Evolutionary conservation across 2,329 filamentous ascomycete species (phyloP).

Genomic region (Alternaria longipes): DNA sequence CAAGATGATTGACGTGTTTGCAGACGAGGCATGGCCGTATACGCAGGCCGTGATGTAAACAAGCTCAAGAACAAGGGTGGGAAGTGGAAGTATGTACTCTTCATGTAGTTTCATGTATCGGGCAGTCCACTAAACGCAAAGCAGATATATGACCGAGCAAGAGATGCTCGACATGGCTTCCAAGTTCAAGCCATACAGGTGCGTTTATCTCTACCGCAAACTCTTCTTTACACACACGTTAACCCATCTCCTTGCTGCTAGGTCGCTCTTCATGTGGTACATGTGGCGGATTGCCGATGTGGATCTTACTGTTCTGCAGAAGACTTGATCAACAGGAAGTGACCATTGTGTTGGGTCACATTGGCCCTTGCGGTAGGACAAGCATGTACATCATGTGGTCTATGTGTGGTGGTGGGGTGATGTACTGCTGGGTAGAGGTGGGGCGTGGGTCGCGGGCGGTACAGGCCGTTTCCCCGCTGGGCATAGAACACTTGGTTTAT

Average conservation of each 20-base stretch:
- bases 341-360: neutral
- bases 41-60: slow-evolving; percentile 80
- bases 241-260: slow-evolving; percentile 35
- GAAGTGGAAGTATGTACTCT: slow-evolving; percentile 76
- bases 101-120: neutral
- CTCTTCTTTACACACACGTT: slow-evolving; percentile 11
- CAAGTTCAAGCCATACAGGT: slow-evolving; percentile 83
- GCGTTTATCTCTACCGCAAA: slow-evolving; percentile 40
- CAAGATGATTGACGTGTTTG: neutral
- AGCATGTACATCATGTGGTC: neutral
- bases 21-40: slow-evolving; percentile 85
- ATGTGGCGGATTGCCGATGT: slow-evolving; percentile 92
- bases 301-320: slow-evolving; percentile 66
- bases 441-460: neutral
- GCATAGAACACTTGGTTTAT: neutral
- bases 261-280: slow-evolving; percentile 97
- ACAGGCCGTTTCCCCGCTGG: neutral
- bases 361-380: neutral
- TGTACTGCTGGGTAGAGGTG: neutral
- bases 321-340: slow-evolving; percentile 9
- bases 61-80: slow-evolving; percentile 82
- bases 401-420: slow-evolving; percentile 6
- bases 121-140: neutral
- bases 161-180: slow-evolving; percentile 88
- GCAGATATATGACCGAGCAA: slow-evolving; percentile 83